Base-by-base conservation (phyloP, 2,329 filamentous ascomycete species). In the Apiospora koreana region DNA sequence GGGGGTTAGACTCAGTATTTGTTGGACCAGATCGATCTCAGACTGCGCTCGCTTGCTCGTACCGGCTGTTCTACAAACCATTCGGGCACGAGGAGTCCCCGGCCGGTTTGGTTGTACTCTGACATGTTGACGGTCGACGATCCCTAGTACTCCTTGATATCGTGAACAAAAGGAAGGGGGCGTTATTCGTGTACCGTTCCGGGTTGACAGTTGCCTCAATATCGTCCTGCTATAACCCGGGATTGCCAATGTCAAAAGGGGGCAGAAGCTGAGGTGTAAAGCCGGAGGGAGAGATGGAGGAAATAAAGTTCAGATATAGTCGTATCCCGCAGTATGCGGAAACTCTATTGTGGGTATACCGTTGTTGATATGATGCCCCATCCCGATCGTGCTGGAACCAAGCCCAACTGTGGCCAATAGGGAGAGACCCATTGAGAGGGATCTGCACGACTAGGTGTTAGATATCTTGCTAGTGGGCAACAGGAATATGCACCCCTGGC, bases 41-140 rank as follows among this genome's bases (percentile, higher is more conserved):
- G 18, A 10, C 7, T 14, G 14, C 31, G 16, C 10, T 25, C 45
- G 23, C 16, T 41, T 12, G 5, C 5, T 45, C 64, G 48, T 58
- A 69, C 69, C 16, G 65, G 64, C 42, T 69, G 69, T 25, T 69
- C 65, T 42, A 25, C 9, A 23, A 69, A 69, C 64, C 69, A 67
- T 16, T 43, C 64, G 35, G 69, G 69, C 35, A 69, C 65, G 23
- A 69, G 69, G 48, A 69, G 67, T 35, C 69, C 69, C 21, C 18
- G n/a, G 18, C 64, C 25, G 45, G 35, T 62, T 2, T 54, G 64
- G 42, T 69, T 50, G 58, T n/a, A 69, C 3, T 41, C 10, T 3
- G 68, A 43, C 68, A 69, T 69, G 28, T 42, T 50, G 28, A 65
- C 2, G 43, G 65, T 38, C 54, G 50, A 31, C n/a, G 28, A 18